Conservation (phyloP, 805 yeast species). For the Saccharomycopsis synnaedendra region DNA sequence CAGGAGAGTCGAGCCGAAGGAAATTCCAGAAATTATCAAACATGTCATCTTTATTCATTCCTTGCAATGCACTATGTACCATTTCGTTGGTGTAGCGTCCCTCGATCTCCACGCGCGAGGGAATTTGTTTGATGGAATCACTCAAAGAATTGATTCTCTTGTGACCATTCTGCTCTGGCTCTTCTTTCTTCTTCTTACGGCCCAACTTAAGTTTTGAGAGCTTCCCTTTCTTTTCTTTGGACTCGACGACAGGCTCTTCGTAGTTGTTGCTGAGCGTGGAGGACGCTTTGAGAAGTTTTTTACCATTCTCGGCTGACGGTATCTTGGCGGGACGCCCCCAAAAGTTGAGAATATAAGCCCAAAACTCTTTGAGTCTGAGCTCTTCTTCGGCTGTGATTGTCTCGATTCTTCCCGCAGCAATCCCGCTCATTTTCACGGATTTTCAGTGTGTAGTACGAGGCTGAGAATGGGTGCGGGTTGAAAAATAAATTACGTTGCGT, state of each 20-base stretch:
- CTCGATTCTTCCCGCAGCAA: constrained; percentile 32
- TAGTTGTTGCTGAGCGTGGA: background rate
- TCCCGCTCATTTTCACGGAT: background rate
- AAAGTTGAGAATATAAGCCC: constrained; percentile 53
- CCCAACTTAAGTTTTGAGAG: constrained; percentile 7
- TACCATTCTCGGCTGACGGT: constrained; percentile 15
- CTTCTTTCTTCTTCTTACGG: constrained; percentile 10
- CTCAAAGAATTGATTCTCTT: constrained; percentile 11
- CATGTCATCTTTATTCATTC: constrained; percentile 39
- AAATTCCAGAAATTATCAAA: constrained; percentile 45
- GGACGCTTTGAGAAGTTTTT: constrained; percentile 7
- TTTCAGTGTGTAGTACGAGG: too few species aligned
- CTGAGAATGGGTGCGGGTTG: too few species aligned
- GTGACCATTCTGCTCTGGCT: background rate
- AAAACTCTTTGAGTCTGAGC: constrained; percentile 50
- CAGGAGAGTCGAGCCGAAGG: constrained; percentile 72
- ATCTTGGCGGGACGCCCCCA: constrained; percentile 39
- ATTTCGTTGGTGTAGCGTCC: constrained; percentile 24
- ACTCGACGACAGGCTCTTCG: background rate
- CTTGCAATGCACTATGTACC: constrained; percentile 39
- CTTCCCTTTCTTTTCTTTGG: constrained; percentile 5
- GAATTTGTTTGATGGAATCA: constrained; percentile 16
- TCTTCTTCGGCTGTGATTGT: constrained; percentile 48
- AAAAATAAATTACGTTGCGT: too few species aligned
- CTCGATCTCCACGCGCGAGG: constrained; percentile 21